phyloP scores from a whole-genome alignment of 768 basidiomycete species.

The Mycena amicta region DNA sequence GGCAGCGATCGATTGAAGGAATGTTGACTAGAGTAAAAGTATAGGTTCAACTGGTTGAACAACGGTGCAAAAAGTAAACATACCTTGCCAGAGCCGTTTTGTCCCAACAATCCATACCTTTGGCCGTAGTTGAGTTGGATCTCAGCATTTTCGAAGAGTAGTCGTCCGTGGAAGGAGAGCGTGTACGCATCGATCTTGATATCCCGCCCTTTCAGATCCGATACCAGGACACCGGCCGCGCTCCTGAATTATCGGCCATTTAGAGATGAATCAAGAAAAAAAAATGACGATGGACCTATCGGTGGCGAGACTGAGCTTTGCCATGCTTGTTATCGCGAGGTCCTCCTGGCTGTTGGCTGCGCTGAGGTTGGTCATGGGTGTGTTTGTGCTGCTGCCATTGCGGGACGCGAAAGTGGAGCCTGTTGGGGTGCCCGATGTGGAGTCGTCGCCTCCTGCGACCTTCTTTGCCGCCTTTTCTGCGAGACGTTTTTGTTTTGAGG shows the following conservation, averaged over 20 bases:
- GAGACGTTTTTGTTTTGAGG: conserved; percentile 90
- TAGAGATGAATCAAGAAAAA: conserved; percentile 10
- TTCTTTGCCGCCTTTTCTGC: conserved; percentile 92
- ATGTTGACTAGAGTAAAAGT: conserved; percentile 70
- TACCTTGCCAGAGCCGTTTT: conserved; percentile 99
- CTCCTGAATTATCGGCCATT: conserved; percentile 52
- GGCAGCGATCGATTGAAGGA: conserved; percentile 92
- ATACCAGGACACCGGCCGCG: conserved; percentile 89
- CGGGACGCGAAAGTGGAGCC: conserved; percentile 49
- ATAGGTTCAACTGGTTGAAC: not conserved
- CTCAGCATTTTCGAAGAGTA: conserved; percentile 68
- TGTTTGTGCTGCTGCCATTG: conserved; percentile 64
- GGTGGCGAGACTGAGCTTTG: conserved; percentile 85
- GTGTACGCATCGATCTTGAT: conserved; percentile 97
- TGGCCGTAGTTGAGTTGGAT: conserved; percentile 88
- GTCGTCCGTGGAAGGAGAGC: conserved; percentile 94
- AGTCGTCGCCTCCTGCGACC: conserved; percentile 42
- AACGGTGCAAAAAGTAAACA: conserved; percentile 21
- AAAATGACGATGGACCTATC: conserved; percentile 63
- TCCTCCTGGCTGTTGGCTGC: conserved; percentile 83
- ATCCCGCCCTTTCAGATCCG: conserved; percentile 90
- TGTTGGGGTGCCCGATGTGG: conserved; percentile 58
- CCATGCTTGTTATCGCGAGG: conserved; percentile 68
- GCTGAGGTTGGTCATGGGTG: conserved; percentile 82
- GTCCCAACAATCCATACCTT: conserved; percentile 92